phyloP scores from a whole-genome alignment of 1,284 basidiomycete species.

The Farysia itapuensis region DNA sequence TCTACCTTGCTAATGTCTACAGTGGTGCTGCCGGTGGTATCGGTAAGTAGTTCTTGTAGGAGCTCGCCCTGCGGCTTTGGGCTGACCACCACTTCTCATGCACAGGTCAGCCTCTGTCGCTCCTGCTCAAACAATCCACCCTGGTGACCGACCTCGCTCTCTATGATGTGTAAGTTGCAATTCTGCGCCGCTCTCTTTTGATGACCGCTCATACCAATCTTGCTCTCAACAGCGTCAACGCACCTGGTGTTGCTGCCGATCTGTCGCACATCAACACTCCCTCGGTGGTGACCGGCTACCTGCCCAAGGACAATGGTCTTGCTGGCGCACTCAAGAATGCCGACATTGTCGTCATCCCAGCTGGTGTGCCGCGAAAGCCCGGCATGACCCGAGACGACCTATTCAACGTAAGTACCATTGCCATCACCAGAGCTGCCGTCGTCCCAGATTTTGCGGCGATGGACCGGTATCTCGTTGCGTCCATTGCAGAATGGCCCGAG shows the following conservation, averaged over 20 bases:
- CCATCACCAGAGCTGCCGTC: too few relatives aligned
- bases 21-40: slow-evolving; percentile 58
- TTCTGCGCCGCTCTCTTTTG: not conserved
- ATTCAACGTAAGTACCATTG: slow-evolving; percentile 73
- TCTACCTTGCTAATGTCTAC: not conserved
- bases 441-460: too few relatives aligned
- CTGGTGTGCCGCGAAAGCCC: slow-evolving; percentile 89
- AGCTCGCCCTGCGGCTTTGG: not conserved
- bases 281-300: slow-evolving; percentile 60
- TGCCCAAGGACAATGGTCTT: slow-evolving; percentile 70
- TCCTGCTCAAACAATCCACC: slow-evolving; percentile 83
- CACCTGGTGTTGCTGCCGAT: slow-evolving; percentile 93
- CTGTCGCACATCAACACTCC: slow-evolving; percentile 77
- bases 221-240: slow-evolving; percentile 63
- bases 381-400: slow-evolving; percentile 79
- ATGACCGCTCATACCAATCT: too few relatives aligned
- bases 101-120: slow-evolving; percentile 81
- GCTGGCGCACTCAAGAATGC: slow-evolving; percentile 80
- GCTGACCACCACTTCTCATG: not conserved
- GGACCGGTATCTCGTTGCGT: too few relatives aligned
- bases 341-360: slow-evolving; percentile 90
- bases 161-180: slow-evolving; percentile 81
- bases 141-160: slow-evolving; percentile 74
- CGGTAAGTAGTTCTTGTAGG: slow-evolving; percentile 11
- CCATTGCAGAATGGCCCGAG: too few relatives aligned